These are phyloP conservation scores for Colletotrichum cuscutae DNA, from an alignment of 2,329 filamentous ascomycete genomes.

Conservation along the genomic window DNA sequence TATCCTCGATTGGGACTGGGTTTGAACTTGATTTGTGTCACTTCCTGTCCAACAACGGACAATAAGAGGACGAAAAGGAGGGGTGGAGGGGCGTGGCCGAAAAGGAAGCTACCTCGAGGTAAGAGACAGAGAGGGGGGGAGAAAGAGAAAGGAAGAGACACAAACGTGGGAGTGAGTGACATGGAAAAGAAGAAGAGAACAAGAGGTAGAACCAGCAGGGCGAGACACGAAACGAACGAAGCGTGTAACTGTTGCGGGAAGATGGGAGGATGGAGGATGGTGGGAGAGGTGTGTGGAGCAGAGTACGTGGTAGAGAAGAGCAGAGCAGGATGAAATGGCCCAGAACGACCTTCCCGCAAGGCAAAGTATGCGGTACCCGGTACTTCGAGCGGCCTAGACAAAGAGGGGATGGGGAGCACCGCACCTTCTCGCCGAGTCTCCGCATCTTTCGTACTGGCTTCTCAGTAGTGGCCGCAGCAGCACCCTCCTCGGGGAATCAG, in stretches of 20 bases:
- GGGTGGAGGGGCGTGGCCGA: neutral
- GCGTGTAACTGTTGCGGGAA: neutral
- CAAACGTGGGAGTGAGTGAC: neutral
- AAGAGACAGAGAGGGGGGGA: neutral
- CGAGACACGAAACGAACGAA: neutral
- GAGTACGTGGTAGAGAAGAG: neutral
- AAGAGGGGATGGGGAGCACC: neutral
- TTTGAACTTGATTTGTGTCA: slow-evolving; percentile 9
- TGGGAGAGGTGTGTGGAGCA: neutral
- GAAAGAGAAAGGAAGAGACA: neutral
- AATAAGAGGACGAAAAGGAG: neutral
- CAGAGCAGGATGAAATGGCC: neutral
- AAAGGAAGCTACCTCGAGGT: neutral
- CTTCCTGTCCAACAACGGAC: slow-evolving; percentile 18
- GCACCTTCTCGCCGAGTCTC: neutral
- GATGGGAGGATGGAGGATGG: neutral
- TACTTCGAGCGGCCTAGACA: neutral
- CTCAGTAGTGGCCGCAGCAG: no score
- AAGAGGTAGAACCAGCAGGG: neutral
- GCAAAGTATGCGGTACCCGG: slow-evolving; percentile 10
- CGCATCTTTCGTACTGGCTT: no score
- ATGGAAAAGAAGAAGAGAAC: neutral
- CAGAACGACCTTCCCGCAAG: neutral
- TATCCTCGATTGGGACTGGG: neutral
- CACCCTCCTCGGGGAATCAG: no score